These are phyloP conservation scores for Boletellus emodensis DNA, from an alignment of 768 basidiomycete genomes.

Conservation along the genomic window DNA sequence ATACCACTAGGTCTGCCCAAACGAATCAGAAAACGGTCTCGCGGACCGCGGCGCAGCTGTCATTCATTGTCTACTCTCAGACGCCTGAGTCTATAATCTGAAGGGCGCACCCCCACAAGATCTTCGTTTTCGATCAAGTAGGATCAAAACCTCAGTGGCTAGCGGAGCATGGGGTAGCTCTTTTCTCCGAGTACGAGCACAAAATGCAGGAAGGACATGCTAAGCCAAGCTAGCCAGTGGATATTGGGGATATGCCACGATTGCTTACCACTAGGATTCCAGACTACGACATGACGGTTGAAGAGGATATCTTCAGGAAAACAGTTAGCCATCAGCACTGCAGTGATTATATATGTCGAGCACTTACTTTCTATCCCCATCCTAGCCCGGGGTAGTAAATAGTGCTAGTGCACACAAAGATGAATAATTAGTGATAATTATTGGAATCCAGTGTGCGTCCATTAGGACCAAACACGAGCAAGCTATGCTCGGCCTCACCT, in stretches of 20 bases:
- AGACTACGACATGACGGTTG: slow-evolving; percentile 71
- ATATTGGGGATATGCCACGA: slow-evolving; percentile 49
- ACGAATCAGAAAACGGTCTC: no score
- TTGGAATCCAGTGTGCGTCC: no score
- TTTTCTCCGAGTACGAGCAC: slow-evolving; percentile 65
- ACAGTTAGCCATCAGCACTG: no score
- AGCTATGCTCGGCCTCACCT: no score
- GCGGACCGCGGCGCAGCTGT: no score
- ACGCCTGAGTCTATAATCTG: slow-evolving; percentile 26
- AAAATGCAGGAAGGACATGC: slow-evolving; percentile 50
- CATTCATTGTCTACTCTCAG: slow-evolving; percentile 11
- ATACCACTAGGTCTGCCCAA: no score
- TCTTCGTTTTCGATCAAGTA: slow-evolving; percentile 68
- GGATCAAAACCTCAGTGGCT: slow-evolving; percentile 49
- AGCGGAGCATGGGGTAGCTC: slow-evolving; percentile 45
- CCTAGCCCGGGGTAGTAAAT: slow-evolving; percentile 1
- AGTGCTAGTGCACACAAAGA: no score
- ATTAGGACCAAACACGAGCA: no score
- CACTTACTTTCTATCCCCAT: slow-evolving; percentile 61
- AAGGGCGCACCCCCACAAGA: slow-evolving; percentile 20
- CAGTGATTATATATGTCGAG: slow-evolving; percentile 50
- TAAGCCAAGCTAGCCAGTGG: slow-evolving; percentile 51
- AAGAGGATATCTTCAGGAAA: slow-evolving; percentile 40
- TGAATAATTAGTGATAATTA: no score
- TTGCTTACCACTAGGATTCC: slow-evolving; percentile 24